These are phyloP conservation scores for Pseudotulostoma volvatum DNA, from an alignment of 495 filamentous ascomycete species.

Conservation along the genomic window DNA sequence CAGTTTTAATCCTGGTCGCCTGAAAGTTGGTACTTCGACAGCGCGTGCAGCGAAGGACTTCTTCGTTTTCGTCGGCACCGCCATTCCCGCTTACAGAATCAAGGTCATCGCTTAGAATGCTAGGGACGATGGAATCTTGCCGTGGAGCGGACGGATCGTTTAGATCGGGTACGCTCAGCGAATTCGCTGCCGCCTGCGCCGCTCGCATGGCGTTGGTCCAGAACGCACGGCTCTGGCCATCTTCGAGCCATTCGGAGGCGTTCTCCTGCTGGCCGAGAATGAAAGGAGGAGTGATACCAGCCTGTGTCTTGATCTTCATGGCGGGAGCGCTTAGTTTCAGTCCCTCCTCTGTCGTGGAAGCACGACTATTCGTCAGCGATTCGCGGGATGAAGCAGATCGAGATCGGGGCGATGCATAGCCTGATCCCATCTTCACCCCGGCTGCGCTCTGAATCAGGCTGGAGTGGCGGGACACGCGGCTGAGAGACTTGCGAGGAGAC, in stretches of 20 bases:
- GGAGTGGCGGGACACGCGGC: constrained; percentile 15
- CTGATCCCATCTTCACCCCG: constrained; percentile 11
- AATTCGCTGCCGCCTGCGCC: constrained; percentile 22
- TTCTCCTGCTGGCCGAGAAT: constrained; percentile 6
- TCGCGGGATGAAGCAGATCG: constrained; percentile 21
- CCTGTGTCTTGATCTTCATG: not conserved
- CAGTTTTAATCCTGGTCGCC: constrained; percentile 27
- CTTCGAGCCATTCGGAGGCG: constrained; percentile 35
- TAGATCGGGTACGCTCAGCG: constrained; percentile 9
- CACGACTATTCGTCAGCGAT: constrained; percentile 11
- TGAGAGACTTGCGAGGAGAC: constrained; percentile 39
- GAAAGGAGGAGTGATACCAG: constrained; percentile 1
- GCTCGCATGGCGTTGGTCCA: constrained; percentile 35
- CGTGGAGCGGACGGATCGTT: constrained; percentile 11
- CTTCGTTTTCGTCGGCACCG: constrained; percentile 15
- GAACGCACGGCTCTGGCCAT: constrained; percentile 35
- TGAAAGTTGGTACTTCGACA: constrained; percentile 38
- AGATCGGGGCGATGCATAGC: constrained; percentile 19
- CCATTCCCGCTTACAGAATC: constrained; percentile 8
- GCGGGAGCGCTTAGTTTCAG: not conserved
- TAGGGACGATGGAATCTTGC: constrained; percentile 20
- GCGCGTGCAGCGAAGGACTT: constrained; percentile 30
- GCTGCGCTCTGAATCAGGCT: constrained; percentile 10
- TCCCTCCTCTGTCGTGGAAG: not conserved
- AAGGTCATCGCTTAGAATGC: constrained; percentile 32